phyloP scores from a whole-genome alignment of 495 filamentous ascomycete genomes.

The Penicillium soppii region DNA sequence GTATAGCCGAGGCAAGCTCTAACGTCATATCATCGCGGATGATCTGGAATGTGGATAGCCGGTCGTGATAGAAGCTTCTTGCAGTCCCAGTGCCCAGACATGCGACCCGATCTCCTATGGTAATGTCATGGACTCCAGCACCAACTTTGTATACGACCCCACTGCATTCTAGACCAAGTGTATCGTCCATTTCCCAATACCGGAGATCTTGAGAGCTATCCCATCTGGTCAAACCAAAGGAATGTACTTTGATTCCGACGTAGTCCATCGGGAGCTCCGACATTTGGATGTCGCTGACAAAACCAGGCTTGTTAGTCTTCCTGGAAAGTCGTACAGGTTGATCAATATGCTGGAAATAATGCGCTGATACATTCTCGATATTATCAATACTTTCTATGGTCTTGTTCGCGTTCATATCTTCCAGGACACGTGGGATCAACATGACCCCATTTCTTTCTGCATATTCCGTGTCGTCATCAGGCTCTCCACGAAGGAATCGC shows the following conservation, averaged over 20 bases:
- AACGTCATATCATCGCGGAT: constrained; percentile 14
- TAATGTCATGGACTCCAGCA: constrained; percentile 22
- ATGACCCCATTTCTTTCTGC: constrained; percentile 17
- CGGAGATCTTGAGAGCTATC: constrained; percentile 33
- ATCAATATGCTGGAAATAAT: constrained; percentile 10
- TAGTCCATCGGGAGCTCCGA: constrained; percentile 11
- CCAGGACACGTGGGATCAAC: constrained; percentile 25
- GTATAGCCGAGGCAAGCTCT: constrained; percentile 11
- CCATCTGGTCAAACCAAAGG: constrained; percentile 39
- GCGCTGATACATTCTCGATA: not conserved
- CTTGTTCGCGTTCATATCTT: constrained; percentile 8
- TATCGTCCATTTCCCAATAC: constrained; percentile 11
- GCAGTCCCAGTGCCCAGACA: constrained; percentile 25
- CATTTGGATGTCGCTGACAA: constrained; percentile 1
- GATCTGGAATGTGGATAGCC: constrained; percentile 16
- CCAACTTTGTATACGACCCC: constrained; percentile 41
- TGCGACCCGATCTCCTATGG: constrained; percentile 48
- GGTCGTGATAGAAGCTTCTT: constrained; percentile 17
- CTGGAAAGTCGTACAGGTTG: constrained; percentile 9
- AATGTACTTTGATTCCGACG: constrained; percentile 29
- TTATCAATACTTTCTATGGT: constrained; percentile 2
- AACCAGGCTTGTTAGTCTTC: not conserved
- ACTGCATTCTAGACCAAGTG: constrained; percentile 41
- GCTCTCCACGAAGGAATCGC: constrained; percentile 9
- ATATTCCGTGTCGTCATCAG: constrained; percentile 23